Base-by-base conservation (phyloP, 75 land plant genomes). In the Pseudotsuga menziesii region DNA sequence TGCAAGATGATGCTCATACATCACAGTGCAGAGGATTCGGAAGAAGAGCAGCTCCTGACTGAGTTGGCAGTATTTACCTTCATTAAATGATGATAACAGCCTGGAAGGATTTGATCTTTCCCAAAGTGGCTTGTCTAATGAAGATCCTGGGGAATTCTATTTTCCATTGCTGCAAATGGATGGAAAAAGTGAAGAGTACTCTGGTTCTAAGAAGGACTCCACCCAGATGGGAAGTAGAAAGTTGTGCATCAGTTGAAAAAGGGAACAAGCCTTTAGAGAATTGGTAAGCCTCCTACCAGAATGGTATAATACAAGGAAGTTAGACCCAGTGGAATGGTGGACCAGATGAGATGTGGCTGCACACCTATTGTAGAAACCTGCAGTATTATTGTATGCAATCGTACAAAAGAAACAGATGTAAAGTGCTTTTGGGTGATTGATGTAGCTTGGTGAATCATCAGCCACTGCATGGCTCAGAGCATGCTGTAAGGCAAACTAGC, bases 101-200 rank as follows among this genome's bases (percentile, higher is more conserved):
- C 0, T 29, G 64, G 67, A 63, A 63, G 36, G 32, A 35, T 29
- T 29, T 29, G 32, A 63, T 63, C 32, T 15, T 63, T 63, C 32
- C 27, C 17, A 63, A 63, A 63, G 67, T 63, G 36, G 36, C 35
- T 27, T 29, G 32, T 17, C 32, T 23, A 35, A 63, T 29, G 67
- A 63, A 63, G 67, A 29, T 1, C 4, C 16, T 63, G 16, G 36
- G 20, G 32, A 29, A 14, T 63, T 63, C 16, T 17, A 5, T 15
- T 29, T 63, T 63, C 67, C 67, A 63, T 63, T 29, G 3, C 36
- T 63, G 15, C 36, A 63, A 29, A 48, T 11, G 1, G 67, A 17
- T 4, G 36, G 36, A 63, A 36, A 63, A 63, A 63, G 67, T 63
- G 67, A 63, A 63, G 67, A 63, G 67, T 23, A 63, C 67, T 4